Evolutionary conservation across 179 eudicot genomes (phyloP), one percentile per base, ranked within the genome.

Genomic region (Corrigiola litoralis): DNA sequence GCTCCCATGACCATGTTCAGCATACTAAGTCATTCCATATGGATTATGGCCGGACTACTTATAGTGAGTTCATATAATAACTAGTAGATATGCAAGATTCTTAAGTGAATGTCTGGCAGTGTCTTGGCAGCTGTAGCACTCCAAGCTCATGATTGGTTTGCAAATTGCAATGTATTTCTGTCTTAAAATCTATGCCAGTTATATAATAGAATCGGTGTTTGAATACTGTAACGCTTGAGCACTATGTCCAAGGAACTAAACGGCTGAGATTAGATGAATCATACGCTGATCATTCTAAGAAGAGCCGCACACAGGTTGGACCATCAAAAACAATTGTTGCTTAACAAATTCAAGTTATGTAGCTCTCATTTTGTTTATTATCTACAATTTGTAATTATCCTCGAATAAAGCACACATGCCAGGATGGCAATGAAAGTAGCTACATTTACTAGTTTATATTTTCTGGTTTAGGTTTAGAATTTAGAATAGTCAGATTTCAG

Each of bases 201-300:
- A 11, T 16, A 12, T 51, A 16, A 13, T 14, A 25, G 25, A 51
- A 16, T 29, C n/a, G 29, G 56, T 51, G 63, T 33, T 24, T 33
- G 18, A 6, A 40, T 37, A 33, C 16, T 6, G 13, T 28, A 9
- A 56, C 56, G 54, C 6, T 34, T 50, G 28, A 41, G 27, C 61
- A 69, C 44, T 28, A 40, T 12, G 73, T 70, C 45, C 73, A 70
- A 51, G 29, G 62, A 32, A 71, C 47, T 17, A 8, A 38, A 56
- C 63, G 67, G 67, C 66, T 61, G 38, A 40, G 40, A 67, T 61
- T 60, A 29, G 51, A n/a, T 18, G 4, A 45, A 45, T 46, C 24
- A 59, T 45, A 42, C 24, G 65, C 17, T 25, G n/a, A 40, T 63
- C 23, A 32, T 54, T 27, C n/a, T n/a, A 27, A 53, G 25, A 20